These are phyloP conservation scores for Chlamydomonas sphaeroides DNA, from an alignment of 139 green algal species.

Conservation along the genomic window DNA sequence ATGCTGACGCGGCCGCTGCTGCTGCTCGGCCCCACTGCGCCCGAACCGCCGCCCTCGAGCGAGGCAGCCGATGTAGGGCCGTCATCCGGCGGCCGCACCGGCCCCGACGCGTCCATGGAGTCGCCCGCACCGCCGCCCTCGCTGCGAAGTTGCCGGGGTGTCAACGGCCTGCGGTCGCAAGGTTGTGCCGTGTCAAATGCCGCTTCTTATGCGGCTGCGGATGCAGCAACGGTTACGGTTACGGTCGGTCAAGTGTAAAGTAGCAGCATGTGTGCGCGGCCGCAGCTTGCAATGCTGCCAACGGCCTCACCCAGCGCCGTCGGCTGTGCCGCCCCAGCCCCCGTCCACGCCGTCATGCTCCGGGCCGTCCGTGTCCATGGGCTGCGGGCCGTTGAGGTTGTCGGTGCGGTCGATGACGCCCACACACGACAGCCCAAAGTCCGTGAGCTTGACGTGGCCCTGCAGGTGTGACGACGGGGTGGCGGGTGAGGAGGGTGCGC, in stretches of 20 bases:
- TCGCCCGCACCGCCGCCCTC: not conserved
- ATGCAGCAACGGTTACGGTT: no score
- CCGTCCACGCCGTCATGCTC: slow-evolving; percentile 2
- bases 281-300: no score
- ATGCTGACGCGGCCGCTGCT: not conserved
- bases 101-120: slow-evolving; percentile 21
- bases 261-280: no score
- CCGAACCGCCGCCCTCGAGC: not conserved
- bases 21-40: not conserved
- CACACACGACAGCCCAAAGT: slow-evolving; percentile 92
- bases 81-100: slow-evolving; percentile 4
- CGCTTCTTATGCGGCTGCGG: no score
- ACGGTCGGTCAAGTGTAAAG: no score
- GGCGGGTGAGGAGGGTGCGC: no score
- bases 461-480: no score
- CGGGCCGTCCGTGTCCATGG: slow-evolving; percentile 33
- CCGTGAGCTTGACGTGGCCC: slow-evolving; percentile 95
- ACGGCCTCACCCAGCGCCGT: slow-evolving; percentile 17
- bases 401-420: slow-evolving; percentile 84
- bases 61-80: not conserved
- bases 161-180: no score
- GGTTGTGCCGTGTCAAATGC: no score
- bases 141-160: not conserved
- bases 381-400: slow-evolving; percentile 45
- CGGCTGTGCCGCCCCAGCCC: not conserved